Evolutionary conservation across 2,329 filamentous ascomycete genomes (phyloP).

Genomic region (Alternaria viburni): DNA sequence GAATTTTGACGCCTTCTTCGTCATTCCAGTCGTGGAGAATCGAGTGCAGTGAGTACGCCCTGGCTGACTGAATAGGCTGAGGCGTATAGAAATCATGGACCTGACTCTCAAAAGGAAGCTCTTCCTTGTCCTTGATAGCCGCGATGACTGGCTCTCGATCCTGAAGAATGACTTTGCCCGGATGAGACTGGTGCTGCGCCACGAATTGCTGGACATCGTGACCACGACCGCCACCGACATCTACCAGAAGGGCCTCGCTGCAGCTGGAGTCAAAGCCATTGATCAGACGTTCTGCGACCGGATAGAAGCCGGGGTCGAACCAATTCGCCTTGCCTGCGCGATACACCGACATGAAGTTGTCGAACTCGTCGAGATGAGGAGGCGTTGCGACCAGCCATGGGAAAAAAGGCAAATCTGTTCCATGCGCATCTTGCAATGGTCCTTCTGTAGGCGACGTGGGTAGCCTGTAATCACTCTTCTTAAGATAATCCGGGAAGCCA

Average conservation of each 20-base stretch:
- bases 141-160: conserved; percentile 52
- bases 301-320: conserved; percentile 21
- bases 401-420: conserved; percentile 46
- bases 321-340: conserved; percentile 17
- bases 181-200: conserved; percentile 38
- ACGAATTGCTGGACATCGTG: conserved; percentile 49
- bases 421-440: conserved; percentile 48
- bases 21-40: conserved; percentile 36
- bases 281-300: conserved; percentile 27
- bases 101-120: conserved; percentile 37
- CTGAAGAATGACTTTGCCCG: conserved; percentile 57
- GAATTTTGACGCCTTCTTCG: conserved; percentile 18
- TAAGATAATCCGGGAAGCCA: conserved; percentile 18
- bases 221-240: conserved; percentile 53
- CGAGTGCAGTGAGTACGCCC: conserved; percentile 28
- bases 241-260: conserved; percentile 45
- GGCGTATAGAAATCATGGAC: conserved; percentile 56
- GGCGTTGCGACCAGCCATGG: conserved; percentile 48
- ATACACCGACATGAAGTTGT: conserved; percentile 20
- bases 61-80: conserved; percentile 54
- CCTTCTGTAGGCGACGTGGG: conserved; percentile 23
- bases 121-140: conserved; percentile 25
- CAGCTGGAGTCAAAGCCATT: conserved; percentile 25
- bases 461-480: conserved; percentile 10
- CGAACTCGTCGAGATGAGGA: conserved; percentile 35